Base-by-base conservation (phyloP, 2,329 filamentous ascomycete genomes). In the Cercospora beticola region DNA sequence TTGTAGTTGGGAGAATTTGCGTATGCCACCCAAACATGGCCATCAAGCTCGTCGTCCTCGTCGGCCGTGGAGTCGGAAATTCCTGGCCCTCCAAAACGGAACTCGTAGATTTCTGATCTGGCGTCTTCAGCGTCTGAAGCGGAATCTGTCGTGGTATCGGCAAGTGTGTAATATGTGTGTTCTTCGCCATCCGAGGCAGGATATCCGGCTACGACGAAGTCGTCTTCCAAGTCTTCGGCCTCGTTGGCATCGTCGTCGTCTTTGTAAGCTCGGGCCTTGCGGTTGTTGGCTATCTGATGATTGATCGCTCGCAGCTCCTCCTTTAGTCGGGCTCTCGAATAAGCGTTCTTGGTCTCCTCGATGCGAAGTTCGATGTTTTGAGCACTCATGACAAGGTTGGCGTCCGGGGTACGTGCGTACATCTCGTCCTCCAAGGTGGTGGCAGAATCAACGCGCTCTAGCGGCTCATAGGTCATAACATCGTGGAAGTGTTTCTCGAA, bases 401-500 rank as follows among this genome's bases (percentile, higher is more conserved):
- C 60, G 31, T 69, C 63, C 3, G 58, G 64, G n/a, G 59, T 61
- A 40, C 74, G 70, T n/a, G 70, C 61, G 40, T 73, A 69, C 49
- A 58, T 58, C 58, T 71, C 68, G 14, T 62, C 64, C 9, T 68
- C 70, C 49, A 64, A 6, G 12, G 28, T n/a, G 1, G 65, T 64
- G 10, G 49, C 62, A 5, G 60, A 65, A 23, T 64, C 52, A 6
- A 67, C 65, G 31, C 58, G 52, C 30, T 64, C 64, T 43, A 65
- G 61, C 12, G 69, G 68, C 33, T 76, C 75, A 3, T 68, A 59
- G 8, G 74, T 69, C 12, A 77, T 68, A 12, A 77, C 71, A 59
- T 75, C 77, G 18, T 72, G 68, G 66, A 78, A 78, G 6, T 73
- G 74, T 4, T 73, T 71, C 8, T 81, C 80, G 71, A 90, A 90